phyloP scores from a whole-genome alignment of 441 rosid species.

The Kokia cookei region DNA sequence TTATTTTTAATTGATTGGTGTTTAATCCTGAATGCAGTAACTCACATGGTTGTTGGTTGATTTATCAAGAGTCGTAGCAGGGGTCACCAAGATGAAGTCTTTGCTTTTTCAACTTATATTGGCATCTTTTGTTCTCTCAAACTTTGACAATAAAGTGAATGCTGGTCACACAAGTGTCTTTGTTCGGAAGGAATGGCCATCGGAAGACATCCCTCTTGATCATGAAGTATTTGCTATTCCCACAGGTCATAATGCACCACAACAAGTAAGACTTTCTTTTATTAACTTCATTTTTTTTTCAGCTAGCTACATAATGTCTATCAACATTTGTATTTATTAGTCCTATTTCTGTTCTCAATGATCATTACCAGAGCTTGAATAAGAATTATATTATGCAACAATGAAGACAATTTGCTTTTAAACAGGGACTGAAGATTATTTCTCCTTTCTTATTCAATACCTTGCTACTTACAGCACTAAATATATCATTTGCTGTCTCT shows the following conservation, averaged over 20 bases:
- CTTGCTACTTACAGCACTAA: background rate
- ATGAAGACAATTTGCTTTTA: background rate
- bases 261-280: constrained; percentile 32
- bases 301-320: background rate
- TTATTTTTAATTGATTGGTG: background rate
- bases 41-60: constrained; percentile 15
- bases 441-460: background rate
- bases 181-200: constrained; percentile 56
- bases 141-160: constrained; percentile 24
- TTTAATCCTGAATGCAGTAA: constrained; percentile 10
- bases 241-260: constrained; percentile 64
- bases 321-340: background rate
- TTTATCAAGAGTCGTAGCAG: constrained; percentile 15
- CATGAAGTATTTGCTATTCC: constrained; percentile 53
- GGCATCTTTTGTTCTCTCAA: constrained; percentile 30
- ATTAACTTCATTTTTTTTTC: background rate
- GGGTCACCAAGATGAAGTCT: constrained; percentile 22
- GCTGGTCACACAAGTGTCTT: constrained; percentile 51
- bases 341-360: constrained; percentile 1
- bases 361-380: background rate
- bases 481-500: background rate
- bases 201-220: constrained; percentile 56
- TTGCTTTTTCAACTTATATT: constrained; percentile 21
- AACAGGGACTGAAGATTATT: background rate
- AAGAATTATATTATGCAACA: background rate